Evolutionary conservation across 2,329 filamentous ascomycete species (phyloP), one percentile per base, ranked within the genome.

Genomic region (Penicillium expansum): DNA sequence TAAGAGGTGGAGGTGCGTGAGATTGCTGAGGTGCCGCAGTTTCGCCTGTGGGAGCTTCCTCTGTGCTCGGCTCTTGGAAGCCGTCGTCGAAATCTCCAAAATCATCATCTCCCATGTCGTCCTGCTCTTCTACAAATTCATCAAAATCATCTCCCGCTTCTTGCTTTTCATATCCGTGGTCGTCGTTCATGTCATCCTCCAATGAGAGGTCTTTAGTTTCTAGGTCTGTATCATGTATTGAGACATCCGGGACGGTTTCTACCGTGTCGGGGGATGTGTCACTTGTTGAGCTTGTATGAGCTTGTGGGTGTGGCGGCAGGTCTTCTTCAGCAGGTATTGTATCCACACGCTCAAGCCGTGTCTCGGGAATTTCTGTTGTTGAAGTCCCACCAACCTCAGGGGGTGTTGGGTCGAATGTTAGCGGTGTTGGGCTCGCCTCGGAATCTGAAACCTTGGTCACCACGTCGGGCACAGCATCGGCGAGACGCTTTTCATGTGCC

Each of bases 71-170:
- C 56, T 76, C 74, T 69, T 90, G 83, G 69, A 91, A 91, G 37
- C 81, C 86, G 62, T 80, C 76, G 69, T 86, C 86, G 75, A 90
- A 90, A 67, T 90, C 87, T 60, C 82, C 82, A 73, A 85, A 84
- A 67, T 83, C 80, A 65, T 80, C 79, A 64, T 80, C 79, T 55
- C 74, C 78, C 58, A 76, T 78, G 58, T 76, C 72, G 56, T 80
- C 78, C 57, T 79, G 79, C 45, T 80, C 80, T 65, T 82, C 78
- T 58, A 78, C 74, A 62, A 80, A 82, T 52, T 81, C 80, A 64
- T 81, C 79, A 69, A 81, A 81, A 30, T 81, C 79, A 54, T 85
- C 86, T 51, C 83, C 84, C 71, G 86, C 85, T 67, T 60, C 59
- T 57, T 90, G 87, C 67, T 85, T 58, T 59, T 62, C 75, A 84